Base-by-base conservation (phyloP, 495 filamentous ascomycete species). In the Aspergillus sclerotioniger region DNA sequence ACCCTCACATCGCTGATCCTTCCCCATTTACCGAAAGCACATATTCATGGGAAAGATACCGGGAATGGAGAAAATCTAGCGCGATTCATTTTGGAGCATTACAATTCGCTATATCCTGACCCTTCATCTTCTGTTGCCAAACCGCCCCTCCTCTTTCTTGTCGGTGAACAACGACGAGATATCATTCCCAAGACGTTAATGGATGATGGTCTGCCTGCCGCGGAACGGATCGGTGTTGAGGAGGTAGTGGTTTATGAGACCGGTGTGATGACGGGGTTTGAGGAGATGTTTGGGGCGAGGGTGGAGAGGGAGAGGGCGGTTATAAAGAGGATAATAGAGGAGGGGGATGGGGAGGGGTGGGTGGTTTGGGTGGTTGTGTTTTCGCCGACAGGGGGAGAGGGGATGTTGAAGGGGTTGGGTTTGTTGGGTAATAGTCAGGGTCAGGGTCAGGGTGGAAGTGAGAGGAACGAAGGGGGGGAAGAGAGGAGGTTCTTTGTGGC, bases 201-300 rank as follows among this genome's bases (percentile, higher is more conserved):
- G 76, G 79, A 75, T 7, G 61, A 74, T 0, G 62, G 59, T 0
- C 66, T 88, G 15, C 66, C 76, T 0, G 58, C 53, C 0, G 57
- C 64, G 13, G 67, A 69, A 35, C 71, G 79, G 57, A 86, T 92
- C 3, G 50, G 59, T 4, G 87, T 97, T 3, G 81, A 90, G 19
- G 92, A 97, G 70, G 63, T 90, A 6, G 85, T 90, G 0, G 82
- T 96, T 13, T 98, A 98, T 66, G 87, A 91, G 57, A 96, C 93
- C 4, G 83, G 83, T 0, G 90, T 91, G 39, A 87, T 90, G 82
- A 80, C 78, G 28, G 83, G 80, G 10, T 98, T 98, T 64, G 79
- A 83, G 55, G 62, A 75, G 0, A 77, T 87, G 54, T 96, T 96
- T 61, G 64, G 59, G 16, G 57, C 55, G 8, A 65, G 50, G 77